Percentiles rank a stretch among this genome's conserved stretches.
phyloP scores from a whole-genome alignment of 1,139 yeast species.

The Pichia sp. region DNA sequence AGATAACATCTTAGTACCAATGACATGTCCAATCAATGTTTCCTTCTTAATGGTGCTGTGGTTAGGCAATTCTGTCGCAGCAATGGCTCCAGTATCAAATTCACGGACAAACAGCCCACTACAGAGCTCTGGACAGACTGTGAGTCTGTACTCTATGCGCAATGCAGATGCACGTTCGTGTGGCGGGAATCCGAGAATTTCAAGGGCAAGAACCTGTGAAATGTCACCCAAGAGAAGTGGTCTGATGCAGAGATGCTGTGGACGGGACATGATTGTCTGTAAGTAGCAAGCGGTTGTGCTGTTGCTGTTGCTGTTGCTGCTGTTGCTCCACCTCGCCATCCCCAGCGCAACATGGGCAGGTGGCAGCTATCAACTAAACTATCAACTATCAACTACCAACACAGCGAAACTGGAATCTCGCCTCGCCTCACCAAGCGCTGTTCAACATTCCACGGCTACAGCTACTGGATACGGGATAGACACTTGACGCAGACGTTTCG shows the following conservation, averaged over 20 bases:
- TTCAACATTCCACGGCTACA: too few relatives aligned
- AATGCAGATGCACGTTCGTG: slow-evolving; percentile 60
- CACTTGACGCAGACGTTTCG: too few relatives aligned
- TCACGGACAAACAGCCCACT: slow-evolving; percentile 80
- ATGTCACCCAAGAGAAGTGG: slow-evolving; percentile 71
- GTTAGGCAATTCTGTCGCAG: slow-evolving; percentile 34
- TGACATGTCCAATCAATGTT: slow-evolving; percentile 71
- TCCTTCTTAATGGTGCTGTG: slow-evolving; percentile 50
- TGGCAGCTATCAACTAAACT: too few relatives aligned
- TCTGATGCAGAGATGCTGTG: slow-evolving; percentile 68
- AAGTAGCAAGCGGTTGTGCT: too few relatives aligned
- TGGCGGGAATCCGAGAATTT: slow-evolving; percentile 63
- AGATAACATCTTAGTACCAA: slow-evolving; percentile 68
- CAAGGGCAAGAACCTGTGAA: slow-evolving; percentile 54
- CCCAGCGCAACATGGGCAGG: neutral
- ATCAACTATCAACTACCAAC: too few relatives aligned
- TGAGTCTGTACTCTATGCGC: slow-evolving; percentile 61
- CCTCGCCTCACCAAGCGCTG: too few relatives aligned
- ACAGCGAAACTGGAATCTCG: too few relatives aligned
- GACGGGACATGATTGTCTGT: slow-evolving; percentile 25
- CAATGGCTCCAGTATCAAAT: slow-evolving; percentile 30
- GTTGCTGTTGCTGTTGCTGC: neutral
- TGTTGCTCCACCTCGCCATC: neutral
- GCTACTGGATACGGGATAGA: too few relatives aligned
- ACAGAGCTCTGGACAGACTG: slow-evolving; percentile 82